These are phyloP conservation scores for Teunomyces kruisii DNA, from an alignment of 805 yeast species.

Conservation along the genomic window DNA sequence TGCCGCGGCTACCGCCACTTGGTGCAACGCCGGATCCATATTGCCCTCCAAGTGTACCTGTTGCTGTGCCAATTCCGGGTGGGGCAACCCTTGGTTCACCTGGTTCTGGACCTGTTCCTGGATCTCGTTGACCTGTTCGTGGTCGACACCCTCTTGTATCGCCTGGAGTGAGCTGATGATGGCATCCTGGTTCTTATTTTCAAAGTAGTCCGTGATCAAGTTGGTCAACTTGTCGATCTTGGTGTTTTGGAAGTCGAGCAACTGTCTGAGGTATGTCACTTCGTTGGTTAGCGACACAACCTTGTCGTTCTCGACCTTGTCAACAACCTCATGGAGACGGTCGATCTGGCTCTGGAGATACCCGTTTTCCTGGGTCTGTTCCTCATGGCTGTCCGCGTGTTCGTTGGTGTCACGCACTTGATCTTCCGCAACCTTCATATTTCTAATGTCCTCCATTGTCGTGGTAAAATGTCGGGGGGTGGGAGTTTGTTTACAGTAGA, in stretches of 20 bases:
- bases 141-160: conserved; percentile 19
- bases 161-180: conserved; percentile 30
- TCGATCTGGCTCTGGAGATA: conserved; percentile 4
- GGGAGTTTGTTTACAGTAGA: conserved; percentile 6
- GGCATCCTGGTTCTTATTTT: conserved; percentile 29
- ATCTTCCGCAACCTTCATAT: background rate
- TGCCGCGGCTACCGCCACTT: conserved; percentile 40
- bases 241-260: conserved; percentile 36
- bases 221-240: conserved; percentile 39
- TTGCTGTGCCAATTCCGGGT: conserved; percentile 12
- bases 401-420: background rate
- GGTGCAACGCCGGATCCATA: conserved; percentile 44
- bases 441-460: conserved; percentile 6
- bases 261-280: conserved; percentile 33
- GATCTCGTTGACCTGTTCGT: conserved; percentile 19
- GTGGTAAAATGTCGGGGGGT: conserved; percentile 12
- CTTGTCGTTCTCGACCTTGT: conserved; percentile 10
- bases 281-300: conserved; percentile 28
- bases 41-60: conserved; percentile 29
- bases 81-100: conserved; percentile 18
- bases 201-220: conserved; percentile 32
- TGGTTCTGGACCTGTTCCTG: conserved; percentile 21
- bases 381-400: background rate
- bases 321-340: conserved; percentile 5
- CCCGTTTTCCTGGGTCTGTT: background rate